These are phyloP conservation scores for Miamiensis avidus DNA, from an alignment of 169 alveolate genomes.

Conservation along the genomic window DNA sequence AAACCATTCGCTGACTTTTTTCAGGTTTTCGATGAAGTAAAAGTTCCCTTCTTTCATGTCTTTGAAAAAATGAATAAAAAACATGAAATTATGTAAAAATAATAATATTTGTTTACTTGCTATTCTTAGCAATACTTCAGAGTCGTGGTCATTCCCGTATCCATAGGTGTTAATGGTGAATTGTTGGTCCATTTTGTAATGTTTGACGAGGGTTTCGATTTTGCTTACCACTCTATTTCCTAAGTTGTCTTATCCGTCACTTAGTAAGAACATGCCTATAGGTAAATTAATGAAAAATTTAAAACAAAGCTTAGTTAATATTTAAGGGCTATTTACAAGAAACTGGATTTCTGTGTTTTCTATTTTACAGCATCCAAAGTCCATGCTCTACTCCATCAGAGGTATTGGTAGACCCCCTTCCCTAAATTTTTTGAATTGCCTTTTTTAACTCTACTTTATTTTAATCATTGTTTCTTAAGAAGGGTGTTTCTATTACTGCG, in stretches of 20 bases:
- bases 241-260: slow-evolving; percentile 59
- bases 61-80: too few relatives aligned
- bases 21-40: slow-evolving; percentile 50
- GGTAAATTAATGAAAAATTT: too few relatives aligned
- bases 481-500: slow-evolving; percentile 32
- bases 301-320: too few relatives aligned
- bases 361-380: slow-evolving; percentile 40
- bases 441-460: slow-evolving; percentile 45
- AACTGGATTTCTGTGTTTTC: slow-evolving; percentile 40
- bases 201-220: slow-evolving; percentile 13
- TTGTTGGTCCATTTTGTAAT: slow-evolving; percentile 29
- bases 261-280: slow-evolving; percentile 41
- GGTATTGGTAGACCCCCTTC: slow-evolving; percentile 55
- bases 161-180: slow-evolving; percentile 60
- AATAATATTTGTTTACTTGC: slow-evolving; percentile 5
- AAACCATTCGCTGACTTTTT: slow-evolving; percentile 60
- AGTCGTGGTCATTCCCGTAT: slow-evolving; percentile 63
- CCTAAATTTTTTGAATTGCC: slow-evolving; percentile 31
- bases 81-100: too few relatives aligned
- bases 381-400: slow-evolving; percentile 52
- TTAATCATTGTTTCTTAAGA: slow-evolving; percentile 33
- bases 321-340: neutral
- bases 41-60: slow-evolving; percentile 54
- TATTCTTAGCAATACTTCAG: slow-evolving; percentile 49
- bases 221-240: slow-evolving; percentile 18